Evolutionary conservation across 495 filamentous ascomycete genomes (phyloP).

Genomic region (Xylaria venustula): DNA sequence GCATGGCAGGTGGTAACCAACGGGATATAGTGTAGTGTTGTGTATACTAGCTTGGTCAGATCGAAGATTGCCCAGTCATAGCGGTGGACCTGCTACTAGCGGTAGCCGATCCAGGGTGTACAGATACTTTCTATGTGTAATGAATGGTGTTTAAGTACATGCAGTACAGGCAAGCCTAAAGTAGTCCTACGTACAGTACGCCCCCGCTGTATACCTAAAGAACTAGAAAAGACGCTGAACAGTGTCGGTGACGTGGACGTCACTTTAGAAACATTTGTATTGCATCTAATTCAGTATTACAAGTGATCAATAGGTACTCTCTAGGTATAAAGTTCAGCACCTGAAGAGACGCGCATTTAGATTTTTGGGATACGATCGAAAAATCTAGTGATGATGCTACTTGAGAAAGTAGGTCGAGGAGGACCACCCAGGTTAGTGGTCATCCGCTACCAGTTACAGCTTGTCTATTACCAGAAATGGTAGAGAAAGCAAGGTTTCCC

Average conservation of each 20-base stretch:
- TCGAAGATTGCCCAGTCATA: conserved; percentile 10
- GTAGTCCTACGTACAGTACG: not conserved
- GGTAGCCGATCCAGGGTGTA: conserved; percentile 3
- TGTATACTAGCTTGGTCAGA: conserved; percentile 7
- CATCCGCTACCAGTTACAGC: not conserved
- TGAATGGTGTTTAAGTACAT: too few species aligned
- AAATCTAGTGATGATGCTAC: too few species aligned
- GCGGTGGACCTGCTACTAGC: conserved; percentile 6
- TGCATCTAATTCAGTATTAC: too few species aligned
- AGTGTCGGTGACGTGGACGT: too few species aligned
- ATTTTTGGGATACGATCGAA: too few species aligned
- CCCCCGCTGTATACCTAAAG: not conserved
- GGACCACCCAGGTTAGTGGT: not conserved
- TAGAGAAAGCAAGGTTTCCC: not conserved
- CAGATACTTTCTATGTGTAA: not conserved
- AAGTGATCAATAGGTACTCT: too few species aligned
- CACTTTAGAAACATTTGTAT: too few species aligned
- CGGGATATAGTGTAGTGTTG: conserved; percentile 3
- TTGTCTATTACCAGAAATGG: not conserved
- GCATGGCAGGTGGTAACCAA: conserved; percentile 8
- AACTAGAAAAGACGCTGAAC: too few species aligned
- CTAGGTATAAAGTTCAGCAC: too few species aligned
- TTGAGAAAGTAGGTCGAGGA: too few species aligned
- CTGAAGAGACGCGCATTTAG: too few species aligned
- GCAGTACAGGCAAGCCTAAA: too few species aligned